Conservation (phyloP, 2,329 filamentous ascomycete genomes). For the Paraphaeosphaeria sporulosa region DNA sequence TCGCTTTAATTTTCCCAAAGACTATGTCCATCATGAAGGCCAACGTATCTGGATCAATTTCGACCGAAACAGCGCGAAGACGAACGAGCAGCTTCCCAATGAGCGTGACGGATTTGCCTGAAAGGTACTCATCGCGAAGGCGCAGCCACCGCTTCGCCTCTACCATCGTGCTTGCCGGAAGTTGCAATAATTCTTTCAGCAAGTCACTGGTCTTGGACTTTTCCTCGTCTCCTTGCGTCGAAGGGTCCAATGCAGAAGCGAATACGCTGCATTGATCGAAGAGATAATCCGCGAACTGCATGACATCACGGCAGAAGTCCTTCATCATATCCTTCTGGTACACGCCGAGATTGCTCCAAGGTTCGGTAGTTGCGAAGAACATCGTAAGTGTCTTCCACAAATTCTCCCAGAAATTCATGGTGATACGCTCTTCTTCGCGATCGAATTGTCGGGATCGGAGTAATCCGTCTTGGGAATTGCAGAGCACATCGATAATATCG, state of each 20-base stretch:
- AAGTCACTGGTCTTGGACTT: slow-evolving; percentile 43
- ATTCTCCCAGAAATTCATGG: slow-evolving; percentile 82
- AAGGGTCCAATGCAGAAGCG: slow-evolving; percentile 69
- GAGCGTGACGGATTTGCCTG: slow-evolving; percentile 80
- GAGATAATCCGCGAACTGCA: slow-evolving; percentile 88
- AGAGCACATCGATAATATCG: slow-evolving; percentile 70
- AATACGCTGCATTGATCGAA: slow-evolving; percentile 88
- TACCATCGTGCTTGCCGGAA: slow-evolving; percentile 70
- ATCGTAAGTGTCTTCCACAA: slow-evolving; percentile 83
- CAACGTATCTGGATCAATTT: slow-evolving; percentile 68
- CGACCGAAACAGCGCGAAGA: slow-evolving; percentile 78
- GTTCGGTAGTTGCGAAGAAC: slow-evolving; percentile 82
- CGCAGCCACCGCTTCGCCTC: slow-evolving; percentile 86
- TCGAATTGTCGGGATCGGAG: slow-evolving; percentile 67
- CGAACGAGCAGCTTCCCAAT: slow-evolving; percentile 84
- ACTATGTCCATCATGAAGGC: slow-evolving; percentile 72
- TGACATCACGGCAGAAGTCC: slow-evolving; percentile 91
- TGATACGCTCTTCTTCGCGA: slow-evolving; percentile 67
- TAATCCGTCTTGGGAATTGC: slow-evolving; percentile 68
- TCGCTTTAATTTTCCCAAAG: slow-evolving; percentile 73
- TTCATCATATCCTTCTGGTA: slow-evolving; percentile 79
- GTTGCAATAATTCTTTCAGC: slow-evolving; percentile 66
- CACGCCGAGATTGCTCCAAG: slow-evolving; percentile 76
- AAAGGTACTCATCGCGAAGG: slow-evolving; percentile 85
- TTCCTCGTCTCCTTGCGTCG: slow-evolving; percentile 43